Conservation (phyloP, 305 asterid genomes). For the Fraxinus ornus region DNA sequence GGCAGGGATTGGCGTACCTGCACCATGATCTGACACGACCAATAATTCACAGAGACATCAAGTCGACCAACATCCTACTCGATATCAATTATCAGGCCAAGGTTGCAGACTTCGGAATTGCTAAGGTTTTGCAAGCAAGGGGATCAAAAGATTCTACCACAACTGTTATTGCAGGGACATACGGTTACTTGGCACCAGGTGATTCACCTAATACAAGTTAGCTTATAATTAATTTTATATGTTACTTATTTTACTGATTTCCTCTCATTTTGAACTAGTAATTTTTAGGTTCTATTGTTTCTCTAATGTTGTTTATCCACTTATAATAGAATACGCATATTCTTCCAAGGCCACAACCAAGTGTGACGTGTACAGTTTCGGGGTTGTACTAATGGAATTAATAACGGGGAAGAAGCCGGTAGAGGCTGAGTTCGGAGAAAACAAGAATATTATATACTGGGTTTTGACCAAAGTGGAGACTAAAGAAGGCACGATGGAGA, state of each 20-base stretch:
- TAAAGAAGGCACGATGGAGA: constrained; percentile 58
- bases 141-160: constrained; percentile 68
- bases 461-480: constrained; percentile 63
- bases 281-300: background rate
- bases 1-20: constrained; percentile 83
- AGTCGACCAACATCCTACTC: constrained; percentile 80
- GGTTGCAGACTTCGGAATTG: constrained; percentile 91
- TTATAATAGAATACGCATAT: constrained; percentile 71
- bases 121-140: constrained; percentile 74
- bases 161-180: constrained; percentile 78
- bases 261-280: background rate
- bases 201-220: background rate
- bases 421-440: constrained; percentile 84
- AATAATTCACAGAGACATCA: constrained; percentile 84
- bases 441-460: constrained; percentile 75
- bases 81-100: constrained; percentile 70
- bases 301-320: background rate
- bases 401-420: constrained; percentile 86
- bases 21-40: constrained; percentile 77
- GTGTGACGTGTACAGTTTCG: constrained; percentile 93
- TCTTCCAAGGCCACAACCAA: constrained; percentile 83
- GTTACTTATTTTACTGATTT: background rate
- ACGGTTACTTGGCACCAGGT: constrained; percentile 98
- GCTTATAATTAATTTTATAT: background rate
- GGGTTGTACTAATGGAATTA: constrained; percentile 80